A percentile compares a stretch with the other conserved stretches of the same genome.
Evolutionary conservation across 805 yeast genomes (phyloP).

Genomic region (Metschnikowia lunata): DNA sequence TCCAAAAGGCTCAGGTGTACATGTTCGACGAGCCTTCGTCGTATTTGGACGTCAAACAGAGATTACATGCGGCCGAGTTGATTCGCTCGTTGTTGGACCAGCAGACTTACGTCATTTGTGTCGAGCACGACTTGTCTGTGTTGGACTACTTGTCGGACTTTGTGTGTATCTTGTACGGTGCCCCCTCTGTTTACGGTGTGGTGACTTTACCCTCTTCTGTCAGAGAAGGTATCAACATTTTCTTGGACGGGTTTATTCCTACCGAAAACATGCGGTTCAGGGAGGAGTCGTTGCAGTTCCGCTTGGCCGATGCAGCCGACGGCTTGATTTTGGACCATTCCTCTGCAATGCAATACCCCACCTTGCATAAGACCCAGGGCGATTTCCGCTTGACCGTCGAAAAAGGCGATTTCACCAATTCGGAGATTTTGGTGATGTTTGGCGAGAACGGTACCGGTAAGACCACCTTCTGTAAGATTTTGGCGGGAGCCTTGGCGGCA

Average conservation of each 20-base stretch:
- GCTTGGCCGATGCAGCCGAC: slow-evolving; percentile 87
- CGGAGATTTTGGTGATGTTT: slow-evolving; percentile 98
- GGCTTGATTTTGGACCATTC: slow-evolving; percentile 71
- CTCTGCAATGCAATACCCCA: slow-evolving; percentile 71
- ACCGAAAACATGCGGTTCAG: slow-evolving; percentile 96
- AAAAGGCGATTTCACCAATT: slow-evolving; percentile 88
- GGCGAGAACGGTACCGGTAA: slow-evolving; percentile 99
- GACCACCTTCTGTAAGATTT: slow-evolving; percentile 91
- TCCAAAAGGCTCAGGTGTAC: slow-evolving; percentile 90
- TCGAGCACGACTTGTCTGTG: slow-evolving; percentile 97
- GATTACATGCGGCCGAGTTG: slow-evolving; percentile 94
- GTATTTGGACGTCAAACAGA: slow-evolving; percentile 96
- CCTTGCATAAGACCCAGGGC: slow-evolving; percentile 89
- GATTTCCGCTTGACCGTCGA: slow-evolving; percentile 84
- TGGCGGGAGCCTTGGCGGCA: slow-evolving; percentile 90
- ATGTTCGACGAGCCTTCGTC: slow-evolving; percentile 99
- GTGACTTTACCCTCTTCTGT: slow-evolving; percentile 95
- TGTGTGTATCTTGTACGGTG: slow-evolving; percentile 95
- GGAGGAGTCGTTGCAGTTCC: slow-evolving; percentile 90
- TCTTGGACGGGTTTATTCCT: slow-evolving; percentile 96
- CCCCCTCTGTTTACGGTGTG: slow-evolving; percentile 97
- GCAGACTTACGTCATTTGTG: slow-evolving; percentile 85
- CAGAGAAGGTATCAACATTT: slow-evolving; percentile 98
- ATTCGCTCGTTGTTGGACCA: slow-evolving; percentile 80
- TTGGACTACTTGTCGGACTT: slow-evolving; percentile 95